These are phyloP conservation scores for Cladosporium sp. DNA, from an alignment of 2,329 filamentous ascomycete genomes.

Conservation along the genomic window DNA sequence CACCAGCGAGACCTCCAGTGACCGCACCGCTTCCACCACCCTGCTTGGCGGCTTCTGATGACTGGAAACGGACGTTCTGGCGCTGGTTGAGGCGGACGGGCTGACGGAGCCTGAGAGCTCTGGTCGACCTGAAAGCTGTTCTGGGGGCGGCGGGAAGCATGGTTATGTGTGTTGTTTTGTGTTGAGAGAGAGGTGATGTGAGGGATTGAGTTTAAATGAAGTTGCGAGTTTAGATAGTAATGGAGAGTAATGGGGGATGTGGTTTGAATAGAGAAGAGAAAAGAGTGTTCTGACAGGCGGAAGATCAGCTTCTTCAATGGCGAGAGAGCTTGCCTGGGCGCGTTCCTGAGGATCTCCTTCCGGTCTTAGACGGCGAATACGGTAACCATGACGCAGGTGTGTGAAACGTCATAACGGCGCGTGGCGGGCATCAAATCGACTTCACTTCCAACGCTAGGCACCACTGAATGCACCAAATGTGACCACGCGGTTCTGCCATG, in stretches of 20 bases:
- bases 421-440: not conserved
- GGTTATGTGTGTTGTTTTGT: not conserved
- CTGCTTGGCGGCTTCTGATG: conserved; percentile 14
- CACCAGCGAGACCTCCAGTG: conserved; percentile 53
- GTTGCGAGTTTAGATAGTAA: not conserved
- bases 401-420: conserved; percentile 3
- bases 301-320: not conserved
- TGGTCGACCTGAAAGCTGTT: conserved; percentile 14
- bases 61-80: conserved; percentile 12
- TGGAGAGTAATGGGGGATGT: not conserved
- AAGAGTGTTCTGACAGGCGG: not conserved
- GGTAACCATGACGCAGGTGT: conserved; percentile 5
- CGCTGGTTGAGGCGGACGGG: conserved; percentile 16
- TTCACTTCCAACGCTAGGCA: not conserved
- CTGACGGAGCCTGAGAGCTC: conserved; percentile 16
- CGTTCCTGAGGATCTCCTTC: not conserved
- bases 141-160: conserved; percentile 18
- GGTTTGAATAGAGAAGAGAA: not conserved
- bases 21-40: conserved; percentile 42
- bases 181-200: not conserved
- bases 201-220: not conserved
- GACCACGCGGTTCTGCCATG: not conserved
- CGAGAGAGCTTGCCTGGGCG: not conserved
- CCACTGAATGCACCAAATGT: not conserved
- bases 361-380: not conserved